Percentiles rank a stretch among this genome's conserved stretches.
Conservation (phyloP, 2,329 filamentous ascomycete genomes). For the Diaporthe vaccinii region DNA sequence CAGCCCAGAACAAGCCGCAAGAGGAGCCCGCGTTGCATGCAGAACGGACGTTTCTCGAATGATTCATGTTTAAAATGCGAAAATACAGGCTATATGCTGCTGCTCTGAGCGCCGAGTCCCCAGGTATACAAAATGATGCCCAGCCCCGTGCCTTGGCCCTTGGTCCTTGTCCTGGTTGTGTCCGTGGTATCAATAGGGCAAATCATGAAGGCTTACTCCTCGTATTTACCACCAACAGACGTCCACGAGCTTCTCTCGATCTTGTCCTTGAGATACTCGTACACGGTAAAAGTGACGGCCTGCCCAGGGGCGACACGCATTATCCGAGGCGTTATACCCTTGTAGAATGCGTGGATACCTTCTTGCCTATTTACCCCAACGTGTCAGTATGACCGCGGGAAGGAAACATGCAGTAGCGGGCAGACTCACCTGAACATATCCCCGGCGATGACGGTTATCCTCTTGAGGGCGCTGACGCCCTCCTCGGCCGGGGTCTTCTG, state of each 20-base stretch:
- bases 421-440: constrained; percentile 83
- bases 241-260: constrained; percentile 76
- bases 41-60: not conserved
- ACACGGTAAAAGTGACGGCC: constrained; percentile 82
- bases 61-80: not conserved
- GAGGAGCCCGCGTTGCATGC: not conserved
- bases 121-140: not conserved
- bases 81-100: constrained; percentile 33
- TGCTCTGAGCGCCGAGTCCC: constrained; percentile 21
- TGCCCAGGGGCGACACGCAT: constrained; percentile 98
- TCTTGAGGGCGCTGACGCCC: constrained; percentile 82
- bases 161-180: not conserved
- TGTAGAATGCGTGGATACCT: constrained; percentile 95
- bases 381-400: not conserved
- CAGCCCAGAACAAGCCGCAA: not conserved
- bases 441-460: constrained; percentile 82
- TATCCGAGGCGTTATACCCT: constrained; percentile 96
- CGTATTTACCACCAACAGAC: constrained; percentile 73
- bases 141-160: not conserved
- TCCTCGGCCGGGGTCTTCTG: constrained; percentile 89
- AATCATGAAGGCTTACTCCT: constrained; percentile 65
- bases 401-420: not conserved
- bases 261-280: constrained; percentile 81
- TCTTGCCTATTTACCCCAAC: constrained; percentile 75
- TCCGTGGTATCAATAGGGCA: not conserved